Evolutionary conservation across 1,139 yeast species (phyloP), one percentile per base, ranked within the genome.

Genomic region (Diutina neorugosa): DNA sequence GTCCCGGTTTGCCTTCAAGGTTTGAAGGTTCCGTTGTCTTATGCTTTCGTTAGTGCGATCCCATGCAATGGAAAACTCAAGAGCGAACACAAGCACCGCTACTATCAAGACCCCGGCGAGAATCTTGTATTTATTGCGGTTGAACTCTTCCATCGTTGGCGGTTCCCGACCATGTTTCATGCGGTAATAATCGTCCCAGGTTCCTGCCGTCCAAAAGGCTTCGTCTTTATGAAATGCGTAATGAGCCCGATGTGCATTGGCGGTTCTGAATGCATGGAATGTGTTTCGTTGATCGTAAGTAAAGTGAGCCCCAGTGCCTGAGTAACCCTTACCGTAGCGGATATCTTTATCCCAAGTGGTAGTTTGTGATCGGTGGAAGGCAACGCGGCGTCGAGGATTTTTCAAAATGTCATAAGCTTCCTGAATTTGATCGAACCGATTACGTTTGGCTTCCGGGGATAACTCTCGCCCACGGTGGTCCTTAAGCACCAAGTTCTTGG

Each of bases 351-450:
- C 25, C 43, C 51, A 52, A 18, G 12, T 34, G 25, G 63, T 67
- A 19, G 59, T 62, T 23, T 61, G 54, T 53, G 66, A 69, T 49
- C 64, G 56, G 19, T 64, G 62, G 59, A 64, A 71, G 0, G 77
- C 77, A 3, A 61, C 56, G 23, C 76, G 60, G 50, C 74, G 58
- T 47, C 69, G 62, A 0, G 88, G 82, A 62, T 84, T 83, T 56
- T 76, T 78, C 51, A 91, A 67, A 14, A 88, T 70, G 14, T 80
- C 80, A 64, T 93, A 91, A 0, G 96, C 96, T 27, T 80, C 78
- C 43, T 84, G 82, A 5, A 90, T 68, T 57, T 76, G 70, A 61
- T 86, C 87, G 65, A 89, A 91, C 55, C 96, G 69, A 16, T 71
- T 76, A 44, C 80, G 65, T 58, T 81, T 82, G 53, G 69, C 69